Base-by-base conservation (phyloP, 169 alveolate genomes). In the Plasmodium gonderi region DNA sequence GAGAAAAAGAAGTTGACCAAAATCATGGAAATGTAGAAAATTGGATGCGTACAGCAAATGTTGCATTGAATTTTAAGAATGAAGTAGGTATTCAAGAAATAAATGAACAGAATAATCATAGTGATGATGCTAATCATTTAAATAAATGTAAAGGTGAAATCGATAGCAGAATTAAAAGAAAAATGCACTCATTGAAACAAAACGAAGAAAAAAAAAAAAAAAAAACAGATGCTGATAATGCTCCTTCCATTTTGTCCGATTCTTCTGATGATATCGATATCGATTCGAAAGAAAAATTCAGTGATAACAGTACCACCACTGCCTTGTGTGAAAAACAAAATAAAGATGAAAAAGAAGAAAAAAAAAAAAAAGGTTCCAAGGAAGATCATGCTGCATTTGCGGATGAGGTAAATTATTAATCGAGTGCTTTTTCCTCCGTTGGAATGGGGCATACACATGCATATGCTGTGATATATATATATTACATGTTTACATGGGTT, bases 131-230 rank as follows among this genome's bases (percentile, higher is more conserved):
- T 2, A 78, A 31, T 51, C 12, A 78, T 78, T 5, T 78, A 49
- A 78, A 29, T 36, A 78, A 9, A 78, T n/a, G 65, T 38, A 49
- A 78, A 23, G 9, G 74, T 23, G 87, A 78, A 78, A 47, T 78
- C 5, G 87, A 78, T 31, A 78, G 29, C 8, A 44, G 87, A 51
- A 78, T 78, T 7, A 78, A 78, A 38, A 78, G 87, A 31, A 78
- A 78, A 78, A 49, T 26, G 40, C 38, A 78, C 23, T 14, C 87
- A 3, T 31, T 78, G 40, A 80, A 80, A 69, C 78, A 80, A 65
- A 80, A 11, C 7, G 79, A 36, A 29, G 72, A 65, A 38, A 80
- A 47, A 7, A 80, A 64, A 47, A 80, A 79, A 60, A 79, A 51
- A 2, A 51, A 79, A 79, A 79, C 65, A n/a, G 64, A 60, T 17